Percentiles rank a stretch among this genome's conserved stretches.
Evolutionary conservation across 2,329 filamentous ascomycete species (phyloP).

Genomic region (Blastomyces parvus): DNA sequence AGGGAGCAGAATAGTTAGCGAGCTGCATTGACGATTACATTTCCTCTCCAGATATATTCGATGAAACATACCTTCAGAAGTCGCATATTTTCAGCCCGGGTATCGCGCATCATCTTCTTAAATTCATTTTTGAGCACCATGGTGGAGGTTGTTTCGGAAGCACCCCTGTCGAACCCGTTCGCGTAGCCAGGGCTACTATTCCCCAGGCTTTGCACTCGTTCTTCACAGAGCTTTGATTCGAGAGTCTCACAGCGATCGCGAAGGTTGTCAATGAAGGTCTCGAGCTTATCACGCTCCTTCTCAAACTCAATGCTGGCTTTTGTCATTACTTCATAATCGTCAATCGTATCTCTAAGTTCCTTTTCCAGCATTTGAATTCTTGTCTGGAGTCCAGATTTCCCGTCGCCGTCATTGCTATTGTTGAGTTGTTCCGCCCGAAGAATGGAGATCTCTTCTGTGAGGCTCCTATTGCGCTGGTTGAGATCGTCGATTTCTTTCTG

Average conservation of each 20-base stretch:
- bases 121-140: conserved; percentile 64
- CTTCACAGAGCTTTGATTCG: conserved; percentile 56
- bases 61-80: conserved; percentile 50
- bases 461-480: conserved; percentile 38
- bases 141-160: conserved; percentile 53
- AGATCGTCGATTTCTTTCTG: conserved; percentile 52
- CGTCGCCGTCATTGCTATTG: conserved; percentile 14
- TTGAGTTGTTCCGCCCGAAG: conserved; percentile 28
- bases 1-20: conserved; percentile 13
- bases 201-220: conserved; percentile 57
- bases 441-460: conserved; percentile 40
- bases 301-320: conserved; percentile 61
- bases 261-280: conserved; percentile 53
- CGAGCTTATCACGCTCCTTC: conserved; percentile 57
- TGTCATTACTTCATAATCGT: conserved; percentile 61
- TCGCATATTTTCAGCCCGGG: conserved; percentile 56
- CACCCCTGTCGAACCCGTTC: conserved; percentile 24
- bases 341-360: conserved; percentile 58
- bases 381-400: conserved; percentile 30
- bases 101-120: conserved; percentile 72
- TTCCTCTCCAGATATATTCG: not conserved
- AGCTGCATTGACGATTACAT: conserved; percentile 18
- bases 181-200: conserved; percentile 38
- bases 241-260: conserved; percentile 55
- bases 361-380: conserved; percentile 50